Percentiles rank a stretch among this genome's conserved stretches.
Conservation (phyloP, 2,329 filamentous ascomycete genomes). For the Fusarium solani-melongenae region DNA sequence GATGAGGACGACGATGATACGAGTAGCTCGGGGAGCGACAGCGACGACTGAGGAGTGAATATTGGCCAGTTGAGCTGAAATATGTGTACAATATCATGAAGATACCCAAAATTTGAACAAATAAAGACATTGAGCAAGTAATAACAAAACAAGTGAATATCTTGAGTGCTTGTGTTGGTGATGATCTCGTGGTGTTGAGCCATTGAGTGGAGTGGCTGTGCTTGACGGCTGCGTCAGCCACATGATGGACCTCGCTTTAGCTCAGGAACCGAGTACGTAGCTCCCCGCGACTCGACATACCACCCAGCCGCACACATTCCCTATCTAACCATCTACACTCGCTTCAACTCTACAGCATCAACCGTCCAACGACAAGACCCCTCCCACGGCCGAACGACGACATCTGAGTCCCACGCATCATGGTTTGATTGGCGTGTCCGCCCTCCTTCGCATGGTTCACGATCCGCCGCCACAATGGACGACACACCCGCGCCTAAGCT, state of each 20-base stretch:
- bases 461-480: constrained; percentile 48
- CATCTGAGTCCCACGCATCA: constrained; percentile 25
- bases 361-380: not conserved
- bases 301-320: constrained; percentile 13
- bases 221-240: constrained; percentile 29
- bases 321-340: not conserved
- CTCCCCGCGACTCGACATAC: constrained; percentile 29
- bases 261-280: constrained; percentile 17
- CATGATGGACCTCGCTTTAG: constrained; percentile 12
- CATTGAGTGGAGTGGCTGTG: constrained; percentile 28
- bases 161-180: not conserved
- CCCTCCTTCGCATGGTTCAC: constrained; percentile 36
- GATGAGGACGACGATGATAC: constrained; percentile 49
- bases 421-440: constrained; percentile 42
- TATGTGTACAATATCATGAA: not conserved
- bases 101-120: not conserved
- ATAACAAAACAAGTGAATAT: not conserved
- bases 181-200: constrained; percentile 1
- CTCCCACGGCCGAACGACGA: not conserved
- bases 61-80: not conserved
- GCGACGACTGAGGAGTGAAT: constrained; percentile 28
- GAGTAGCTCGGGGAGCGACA: constrained; percentile 58
- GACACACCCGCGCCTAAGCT: constrained; percentile 82
- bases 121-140: not conserved
- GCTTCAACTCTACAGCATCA: not conserved